Conservation (phyloP, 164 flowering plant species). For the Berberis vulgaris region DNA sequence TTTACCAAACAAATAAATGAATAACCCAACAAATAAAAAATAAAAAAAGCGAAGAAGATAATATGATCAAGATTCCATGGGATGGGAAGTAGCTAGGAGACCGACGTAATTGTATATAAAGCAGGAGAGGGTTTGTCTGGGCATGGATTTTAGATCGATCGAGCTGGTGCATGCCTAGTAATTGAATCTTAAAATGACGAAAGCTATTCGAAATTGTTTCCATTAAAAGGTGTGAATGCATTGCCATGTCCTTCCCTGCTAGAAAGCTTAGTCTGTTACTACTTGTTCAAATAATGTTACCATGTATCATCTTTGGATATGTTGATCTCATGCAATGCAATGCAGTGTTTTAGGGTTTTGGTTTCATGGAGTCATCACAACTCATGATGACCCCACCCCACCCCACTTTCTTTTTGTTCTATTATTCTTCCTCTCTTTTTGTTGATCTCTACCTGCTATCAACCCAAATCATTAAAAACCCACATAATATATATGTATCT, state of each 20-base stretch:
- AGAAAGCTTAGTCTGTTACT: conserved; percentile 20
- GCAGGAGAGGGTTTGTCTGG: background rate
- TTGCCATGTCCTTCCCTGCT: conserved; percentile 15
- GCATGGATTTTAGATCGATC: conserved; percentile 13
- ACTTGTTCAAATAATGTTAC: too few species aligned
- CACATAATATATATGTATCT: too few species aligned
- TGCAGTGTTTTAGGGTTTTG: background rate
- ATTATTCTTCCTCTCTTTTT: background rate
- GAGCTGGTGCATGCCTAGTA: background rate
- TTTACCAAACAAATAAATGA: too few species aligned
- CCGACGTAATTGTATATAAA: background rate
- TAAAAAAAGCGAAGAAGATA: too few species aligned
- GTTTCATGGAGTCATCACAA: background rate
- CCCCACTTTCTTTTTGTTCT: conserved; percentile 3
- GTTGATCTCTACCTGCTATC: background rate
- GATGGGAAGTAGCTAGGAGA: too few species aligned
- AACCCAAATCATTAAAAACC: background rate
- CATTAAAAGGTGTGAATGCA: conserved; percentile 21
- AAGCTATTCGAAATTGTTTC: conserved; percentile 24
- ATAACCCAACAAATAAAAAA: too few species aligned
- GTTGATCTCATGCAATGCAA: conserved; percentile 12
- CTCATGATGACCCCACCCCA: background rate
- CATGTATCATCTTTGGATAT: conserved; percentile 17
- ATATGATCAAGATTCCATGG: too few species aligned
- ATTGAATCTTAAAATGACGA: conserved; percentile 31